Percentiles rank a stretch among this genome's conserved stretches.
Conservation (phyloP, 2,329 filamentous ascomycete species). For the Microsporum audouinii region DNA sequence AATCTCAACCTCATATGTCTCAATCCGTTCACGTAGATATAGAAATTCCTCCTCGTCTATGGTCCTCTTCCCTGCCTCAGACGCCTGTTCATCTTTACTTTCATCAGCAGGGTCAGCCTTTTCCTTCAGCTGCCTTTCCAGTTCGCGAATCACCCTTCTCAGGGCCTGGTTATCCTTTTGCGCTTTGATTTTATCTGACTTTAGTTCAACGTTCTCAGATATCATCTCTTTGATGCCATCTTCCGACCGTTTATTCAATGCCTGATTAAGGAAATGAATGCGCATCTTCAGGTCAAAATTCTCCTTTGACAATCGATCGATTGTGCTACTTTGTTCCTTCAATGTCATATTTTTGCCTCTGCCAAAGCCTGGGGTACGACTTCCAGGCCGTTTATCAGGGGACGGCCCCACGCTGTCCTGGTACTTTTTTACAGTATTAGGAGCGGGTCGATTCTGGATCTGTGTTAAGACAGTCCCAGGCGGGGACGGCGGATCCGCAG, state of each 20-base stretch:
- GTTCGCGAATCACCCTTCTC: slow-evolving; percentile 67
- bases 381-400: slow-evolving; percentile 45
- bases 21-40: slow-evolving; percentile 72
- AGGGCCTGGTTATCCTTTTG: slow-evolving; percentile 84
- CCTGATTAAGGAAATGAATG: slow-evolving; percentile 91
- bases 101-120: slow-evolving; percentile 44
- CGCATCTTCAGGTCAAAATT: slow-evolving; percentile 97
- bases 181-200: slow-evolving; percentile 75
- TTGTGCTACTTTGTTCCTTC: slow-evolving; percentile 95
- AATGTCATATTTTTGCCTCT: slow-evolving; percentile 64
- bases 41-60: slow-evolving; percentile 76
- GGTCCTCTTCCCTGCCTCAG: slow-evolving; percentile 21
- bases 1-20: slow-evolving; percentile 72
- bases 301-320: slow-evolving; percentile 91
- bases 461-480: slow-evolving; percentile 83
- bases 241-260: slow-evolving; percentile 83
- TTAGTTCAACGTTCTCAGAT: slow-evolving; percentile 89
- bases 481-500: slow-evolving; percentile 48
- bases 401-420: slow-evolving; percentile 50
- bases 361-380: slow-evolving; percentile 40
- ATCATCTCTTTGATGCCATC: slow-evolving; percentile 98
- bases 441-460: slow-evolving; percentile 79
- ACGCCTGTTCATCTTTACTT: slow-evolving; percentile 29
- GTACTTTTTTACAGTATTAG: slow-evolving; percentile 79
- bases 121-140: slow-evolving; percentile 65